Evolutionary conservation across 23 red algal genomes (phyloP).

Genomic region (Agarophyton chilense): DNA sequence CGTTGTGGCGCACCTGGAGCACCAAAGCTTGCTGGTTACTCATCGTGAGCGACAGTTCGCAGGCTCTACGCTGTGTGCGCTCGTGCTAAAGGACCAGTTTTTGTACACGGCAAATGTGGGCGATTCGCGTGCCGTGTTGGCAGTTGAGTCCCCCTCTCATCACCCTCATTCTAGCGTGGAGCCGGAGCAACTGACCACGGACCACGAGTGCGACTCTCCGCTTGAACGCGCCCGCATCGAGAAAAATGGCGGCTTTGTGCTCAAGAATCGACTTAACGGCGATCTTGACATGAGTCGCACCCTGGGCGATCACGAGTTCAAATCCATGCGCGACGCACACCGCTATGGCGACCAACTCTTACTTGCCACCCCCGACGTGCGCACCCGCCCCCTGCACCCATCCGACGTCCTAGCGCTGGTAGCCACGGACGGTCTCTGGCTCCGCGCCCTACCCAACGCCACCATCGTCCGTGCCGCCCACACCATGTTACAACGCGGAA

Average conservation of each 20-base stretch:
- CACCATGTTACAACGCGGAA: slow-evolving; percentile 38
- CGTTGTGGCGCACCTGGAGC: slow-evolving; percentile 18
- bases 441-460: slow-evolving; percentile 9
- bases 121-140: slow-evolving; percentile 41
- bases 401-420: slow-evolving; percentile 60
- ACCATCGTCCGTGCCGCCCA: neutral
- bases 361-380: slow-evolving; percentile 63
- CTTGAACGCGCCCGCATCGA: slow-evolving; percentile 33
- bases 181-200: slow-evolving; percentile 22
- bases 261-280: slow-evolving; percentile 65
- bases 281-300: slow-evolving; percentile 75
- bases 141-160: neutral
- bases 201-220: slow-evolving; percentile 32
- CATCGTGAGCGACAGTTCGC: neutral
- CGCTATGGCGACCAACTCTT: slow-evolving; percentile 10
- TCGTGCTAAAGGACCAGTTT: slow-evolving; percentile 2
- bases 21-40: neutral
- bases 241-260: slow-evolving; percentile 38
- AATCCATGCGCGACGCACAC: neutral
- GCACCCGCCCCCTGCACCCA: neutral
- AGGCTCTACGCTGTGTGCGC: slow-evolving; percentile 23
- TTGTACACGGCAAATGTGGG: slow-evolving; percentile 49
- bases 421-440: slow-evolving; percentile 88
- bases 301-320: slow-evolving; percentile 78
- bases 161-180: neutral